Percentiles rank a stretch among this genome's conserved stretches.
These are phyloP conservation scores for Ogataea parapolymorpha DNA, from an alignment of 805 yeast species.

Conservation along the genomic window DNA sequence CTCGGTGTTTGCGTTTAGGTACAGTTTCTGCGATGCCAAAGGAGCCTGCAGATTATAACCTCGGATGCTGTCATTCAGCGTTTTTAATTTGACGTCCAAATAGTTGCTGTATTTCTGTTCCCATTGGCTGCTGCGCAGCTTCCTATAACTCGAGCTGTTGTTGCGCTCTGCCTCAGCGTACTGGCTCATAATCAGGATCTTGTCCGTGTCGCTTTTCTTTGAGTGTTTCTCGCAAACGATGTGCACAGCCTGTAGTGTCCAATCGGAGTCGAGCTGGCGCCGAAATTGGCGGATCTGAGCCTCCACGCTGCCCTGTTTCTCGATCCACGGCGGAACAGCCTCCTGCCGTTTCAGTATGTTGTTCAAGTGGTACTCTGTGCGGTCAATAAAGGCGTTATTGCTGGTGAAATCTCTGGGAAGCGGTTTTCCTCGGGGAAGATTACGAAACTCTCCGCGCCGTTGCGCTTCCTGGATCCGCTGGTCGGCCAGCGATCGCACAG, in stretches of 20 bases:
- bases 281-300: slow-evolving; percentile 47
- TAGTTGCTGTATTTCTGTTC: slow-evolving; percentile 30
- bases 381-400: slow-evolving; percentile 57
- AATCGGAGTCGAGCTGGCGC: slow-evolving; percentile 37
- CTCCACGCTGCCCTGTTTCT: slow-evolving; percentile 60
- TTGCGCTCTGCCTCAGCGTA: slow-evolving; percentile 22
- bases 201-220: slow-evolving; percentile 16
- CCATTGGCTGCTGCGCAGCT: slow-evolving; percentile 36
- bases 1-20: slow-evolving; percentile 44
- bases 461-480: slow-evolving; percentile 72
- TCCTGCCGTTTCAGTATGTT: slow-evolving; percentile 73
- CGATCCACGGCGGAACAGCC: slow-evolving; percentile 88
- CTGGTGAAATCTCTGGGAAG: slow-evolving; percentile 37
- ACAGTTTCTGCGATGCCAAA: slow-evolving; percentile 53
- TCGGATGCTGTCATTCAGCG: slow-evolving; percentile 48
- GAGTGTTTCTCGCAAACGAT: slow-evolving; percentile 29
- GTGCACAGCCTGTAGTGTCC: slow-evolving; percentile 35
- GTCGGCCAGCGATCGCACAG: slow-evolving; percentile 68
- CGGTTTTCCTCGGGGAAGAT: slow-evolving; percentile 63
- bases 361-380: slow-evolving; percentile 75
- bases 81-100: slow-evolving; percentile 34
- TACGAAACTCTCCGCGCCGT: slow-evolving; percentile 63
- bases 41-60: slow-evolving; percentile 67
- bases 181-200: slow-evolving; percentile 12
- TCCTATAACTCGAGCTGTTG: slow-evolving; percentile 4